A percentile compares a stretch with the other conserved stretches of the same genome.
These are phyloP conservation scores for Vicia villosa DNA, from an alignment of 306 rosid species.

Conservation along the genomic window DNA sequence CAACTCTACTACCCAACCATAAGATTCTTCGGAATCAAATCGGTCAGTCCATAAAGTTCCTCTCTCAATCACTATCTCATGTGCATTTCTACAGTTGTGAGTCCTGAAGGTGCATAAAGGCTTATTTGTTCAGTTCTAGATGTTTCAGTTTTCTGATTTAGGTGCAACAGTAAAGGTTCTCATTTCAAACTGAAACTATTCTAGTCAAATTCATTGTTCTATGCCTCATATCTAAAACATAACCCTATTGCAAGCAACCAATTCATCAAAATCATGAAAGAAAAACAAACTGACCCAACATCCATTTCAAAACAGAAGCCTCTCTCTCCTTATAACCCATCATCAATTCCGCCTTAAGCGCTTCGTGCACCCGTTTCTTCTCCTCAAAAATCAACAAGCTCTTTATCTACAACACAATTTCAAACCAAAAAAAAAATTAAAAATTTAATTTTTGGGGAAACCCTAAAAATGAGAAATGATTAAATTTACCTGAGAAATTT, in stretches of 20 bases:
- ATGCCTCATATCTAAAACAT: too few species aligned
- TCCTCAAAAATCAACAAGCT: slow-evolving; percentile 47
- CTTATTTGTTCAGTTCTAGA: too few species aligned
- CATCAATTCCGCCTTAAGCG: slow-evolving; percentile 50
- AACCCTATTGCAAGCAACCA: neutral
- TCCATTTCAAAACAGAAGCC: slow-evolving; percentile 42
- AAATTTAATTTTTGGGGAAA: neutral
- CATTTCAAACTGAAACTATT: too few species aligned
- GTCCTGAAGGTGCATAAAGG: too few species aligned
- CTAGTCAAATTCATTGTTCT: too few species aligned
- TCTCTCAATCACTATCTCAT: too few species aligned
- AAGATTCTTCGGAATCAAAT: too few species aligned
- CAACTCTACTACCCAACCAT: too few species aligned
- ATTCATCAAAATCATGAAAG: neutral
- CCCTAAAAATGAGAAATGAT: slow-evolving; percentile 33
- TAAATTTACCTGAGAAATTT: slow-evolving; percentile 53
- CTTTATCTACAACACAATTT: slow-evolving; percentile 51
- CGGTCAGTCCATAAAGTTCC: too few species aligned
- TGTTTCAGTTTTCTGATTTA: too few species aligned
- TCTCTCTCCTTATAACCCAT: slow-evolving; percentile 61
- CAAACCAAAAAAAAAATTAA: slow-evolving; percentile 21
- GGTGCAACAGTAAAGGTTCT: too few species aligned
- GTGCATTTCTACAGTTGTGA: too few species aligned
- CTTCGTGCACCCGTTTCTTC: slow-evolving; percentile 49
- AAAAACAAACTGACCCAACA: slow-evolving; percentile 56